Percentiles rank a stretch among this genome's conserved stretches.
phyloP scores from a whole-genome alignment of 2,329 filamentous ascomycete genomes.

The Colletotrichum horii region DNA sequence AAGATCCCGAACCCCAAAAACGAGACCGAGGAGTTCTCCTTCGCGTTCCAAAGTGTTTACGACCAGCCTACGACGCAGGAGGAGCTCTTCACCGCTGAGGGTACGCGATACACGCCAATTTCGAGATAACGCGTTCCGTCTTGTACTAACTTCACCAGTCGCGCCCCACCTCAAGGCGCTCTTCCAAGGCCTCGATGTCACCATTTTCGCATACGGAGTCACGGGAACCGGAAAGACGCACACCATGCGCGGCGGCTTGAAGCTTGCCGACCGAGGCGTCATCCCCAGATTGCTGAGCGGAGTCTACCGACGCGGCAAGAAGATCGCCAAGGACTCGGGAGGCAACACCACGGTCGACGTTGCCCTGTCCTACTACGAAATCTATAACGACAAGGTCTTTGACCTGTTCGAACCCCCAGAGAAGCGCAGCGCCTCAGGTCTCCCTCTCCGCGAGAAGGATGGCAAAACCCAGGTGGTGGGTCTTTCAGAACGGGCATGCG shows the following conservation, averaged over 20 bases:
- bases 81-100: constrained; percentile 86
- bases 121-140: not conserved
- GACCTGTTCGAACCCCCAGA: constrained; percentile 89
- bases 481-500: constrained; percentile 81
- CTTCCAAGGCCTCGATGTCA: constrained; percentile 87
- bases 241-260: constrained; percentile 92
- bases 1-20: constrained; percentile 96
- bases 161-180: constrained; percentile 89
- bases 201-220: constrained; percentile 91
- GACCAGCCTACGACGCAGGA: constrained; percentile 82
- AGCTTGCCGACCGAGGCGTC: constrained; percentile 83
- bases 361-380: constrained; percentile 89
- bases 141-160: constrained; percentile 56
- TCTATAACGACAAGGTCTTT: constrained; percentile 95
- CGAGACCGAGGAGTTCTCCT: constrained; percentile 87
- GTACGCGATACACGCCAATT: constrained; percentile 50
- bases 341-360: constrained; percentile 76
- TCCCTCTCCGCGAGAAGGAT: constrained; percentile 84
- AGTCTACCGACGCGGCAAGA: constrained; percentile 85
- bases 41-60: constrained; percentile 94
- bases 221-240: constrained; percentile 95
- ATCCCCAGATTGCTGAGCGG: constrained; percentile 85
- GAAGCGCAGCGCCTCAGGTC: constrained; percentile 80
- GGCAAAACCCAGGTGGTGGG: constrained; percentile 89
- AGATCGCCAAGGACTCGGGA: constrained; percentile 79